These are phyloP conservation scores for Cladosporium sp. DNA, from an alignment of 2,329 filamentous ascomycete genomes.

Conservation along the genomic window DNA sequence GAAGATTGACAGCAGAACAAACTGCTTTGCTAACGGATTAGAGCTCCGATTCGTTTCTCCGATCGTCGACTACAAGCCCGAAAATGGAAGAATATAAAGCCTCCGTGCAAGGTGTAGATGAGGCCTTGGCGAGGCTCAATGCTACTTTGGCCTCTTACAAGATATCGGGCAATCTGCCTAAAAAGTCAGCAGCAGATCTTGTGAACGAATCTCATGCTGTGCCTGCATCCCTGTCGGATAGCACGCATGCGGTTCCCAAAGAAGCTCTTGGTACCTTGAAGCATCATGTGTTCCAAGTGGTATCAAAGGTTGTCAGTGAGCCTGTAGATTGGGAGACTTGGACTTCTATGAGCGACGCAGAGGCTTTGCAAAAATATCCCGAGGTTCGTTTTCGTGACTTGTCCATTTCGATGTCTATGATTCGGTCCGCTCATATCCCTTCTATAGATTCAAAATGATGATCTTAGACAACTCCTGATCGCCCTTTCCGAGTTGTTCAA, in stretches of 20 bases:
- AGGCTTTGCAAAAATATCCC: slow-evolving; percentile 3
- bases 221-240: background rate
- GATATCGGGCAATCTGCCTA: slow-evolving; percentile 12
- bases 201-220: background rate
- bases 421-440: background rate
- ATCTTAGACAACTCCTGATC: slow-evolving; percentile 4
- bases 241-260: background rate
- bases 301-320: slow-evolving; percentile 8
- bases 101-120: slow-evolving; percentile 27
- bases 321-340: slow-evolving; percentile 10
- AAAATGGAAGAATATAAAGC: slow-evolving; percentile 28
- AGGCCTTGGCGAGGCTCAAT: slow-evolving; percentile 27
- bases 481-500: slow-evolving; percentile 3
- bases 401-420: background rate
- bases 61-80: background rate
- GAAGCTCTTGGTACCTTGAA: slow-evolving; percentile 4
- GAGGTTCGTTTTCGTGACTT: background rate
- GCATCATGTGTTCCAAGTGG: slow-evolving; percentile 7
- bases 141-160: slow-evolving; percentile 29
- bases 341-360: slow-evolving; percentile 4
- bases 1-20: background rate
- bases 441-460: slow-evolving; percentile 2
- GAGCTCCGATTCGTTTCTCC: background rate
- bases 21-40: background rate
- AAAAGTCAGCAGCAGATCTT: slow-evolving; percentile 2